Conservation (phyloP, 176 grass and related monocot species). For the Carex myosuroides region DNA sequence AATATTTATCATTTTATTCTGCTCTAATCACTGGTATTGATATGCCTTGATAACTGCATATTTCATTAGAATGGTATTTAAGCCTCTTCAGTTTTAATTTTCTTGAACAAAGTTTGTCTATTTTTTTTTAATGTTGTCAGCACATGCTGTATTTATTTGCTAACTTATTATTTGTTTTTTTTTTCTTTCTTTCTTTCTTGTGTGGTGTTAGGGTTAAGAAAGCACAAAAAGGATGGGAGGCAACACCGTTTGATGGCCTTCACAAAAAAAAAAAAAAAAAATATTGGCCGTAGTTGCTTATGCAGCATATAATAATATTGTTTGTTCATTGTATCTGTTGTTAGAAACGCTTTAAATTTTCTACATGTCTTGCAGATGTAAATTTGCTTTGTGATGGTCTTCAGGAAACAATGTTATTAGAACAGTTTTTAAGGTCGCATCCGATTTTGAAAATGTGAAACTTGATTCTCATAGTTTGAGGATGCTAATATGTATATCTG, state of each 20-base stretch:
- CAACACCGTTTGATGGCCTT: not conserved
- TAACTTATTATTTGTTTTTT: no score
- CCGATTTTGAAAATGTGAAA: not conserved
- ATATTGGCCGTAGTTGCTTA: no score
- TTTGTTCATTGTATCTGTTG: not conserved
- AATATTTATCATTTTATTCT: not conserved
- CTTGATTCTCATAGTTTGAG: not conserved
- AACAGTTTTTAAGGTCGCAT: not conserved
- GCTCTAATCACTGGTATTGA: not conserved
- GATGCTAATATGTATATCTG: not conserved
- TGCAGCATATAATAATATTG: not conserved
- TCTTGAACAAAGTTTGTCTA: not conserved
- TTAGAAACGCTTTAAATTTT: not conserved
- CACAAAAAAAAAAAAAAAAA: not conserved
- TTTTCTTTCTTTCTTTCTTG: not conserved
- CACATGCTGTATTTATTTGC: not conserved
- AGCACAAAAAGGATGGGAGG: not conserved
- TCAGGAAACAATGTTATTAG: not conserved
- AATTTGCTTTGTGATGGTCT: not conserved
- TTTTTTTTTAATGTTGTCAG: not conserved
- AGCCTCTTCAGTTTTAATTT: not conserved
- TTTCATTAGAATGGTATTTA: not conserved
- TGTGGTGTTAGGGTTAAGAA: constrained; percentile 1
- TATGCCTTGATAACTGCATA: not conserved
- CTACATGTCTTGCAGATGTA: not conserved